Conservation (phyloP, 345 rosid genomes). For the Kernera saxatilis region DNA sequence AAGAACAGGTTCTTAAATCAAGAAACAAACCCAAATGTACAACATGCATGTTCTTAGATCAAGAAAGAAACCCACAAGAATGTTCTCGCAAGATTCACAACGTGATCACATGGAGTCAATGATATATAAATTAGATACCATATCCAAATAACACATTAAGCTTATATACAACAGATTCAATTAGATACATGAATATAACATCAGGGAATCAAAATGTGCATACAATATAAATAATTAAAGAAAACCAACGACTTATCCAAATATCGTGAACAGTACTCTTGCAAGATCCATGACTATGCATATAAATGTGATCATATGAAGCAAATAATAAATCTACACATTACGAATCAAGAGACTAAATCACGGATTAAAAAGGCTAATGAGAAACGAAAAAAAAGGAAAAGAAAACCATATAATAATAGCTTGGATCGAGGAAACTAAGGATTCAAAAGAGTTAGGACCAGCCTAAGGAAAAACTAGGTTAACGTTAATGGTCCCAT, state of each 20-base stretch:
- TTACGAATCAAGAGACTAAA: not conserved
- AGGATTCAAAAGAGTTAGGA: slow-evolving; percentile 34
- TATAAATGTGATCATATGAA: slow-evolving; percentile 9
- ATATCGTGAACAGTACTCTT: not conserved
- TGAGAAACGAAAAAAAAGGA: not conserved
- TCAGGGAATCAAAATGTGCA: slow-evolving; percentile 12
- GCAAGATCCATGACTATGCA: slow-evolving; percentile 10
- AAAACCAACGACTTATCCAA: not conserved
- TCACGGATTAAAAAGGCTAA: not conserved
- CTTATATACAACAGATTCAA: not conserved
- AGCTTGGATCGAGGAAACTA: slow-evolving; percentile 6
- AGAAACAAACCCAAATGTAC: not conserved
- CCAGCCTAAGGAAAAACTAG: slow-evolving; percentile 37
- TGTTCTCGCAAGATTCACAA: slow-evolving; percentile 17
- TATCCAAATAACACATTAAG: not conserved
- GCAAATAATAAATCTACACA: not conserved
- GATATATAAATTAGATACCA: not conserved
- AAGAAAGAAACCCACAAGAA: not conserved
- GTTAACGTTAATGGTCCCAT: slow-evolving; percentile 55
- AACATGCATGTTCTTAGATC: not conserved
- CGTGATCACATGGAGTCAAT: slow-evolving; percentile 27
- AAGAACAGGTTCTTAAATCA: not conserved
- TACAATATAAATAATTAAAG: slow-evolving; percentile 8
- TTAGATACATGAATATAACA: not conserved
- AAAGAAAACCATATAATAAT: slow-evolving; percentile 7